A percentile compares a stretch with the other conserved stretches of the same genome.
These are phyloP conservation scores for Gomphus bonarii DNA, from an alignment of 1,284 basidiomycete genomes.

Conservation along the genomic window DNA sequence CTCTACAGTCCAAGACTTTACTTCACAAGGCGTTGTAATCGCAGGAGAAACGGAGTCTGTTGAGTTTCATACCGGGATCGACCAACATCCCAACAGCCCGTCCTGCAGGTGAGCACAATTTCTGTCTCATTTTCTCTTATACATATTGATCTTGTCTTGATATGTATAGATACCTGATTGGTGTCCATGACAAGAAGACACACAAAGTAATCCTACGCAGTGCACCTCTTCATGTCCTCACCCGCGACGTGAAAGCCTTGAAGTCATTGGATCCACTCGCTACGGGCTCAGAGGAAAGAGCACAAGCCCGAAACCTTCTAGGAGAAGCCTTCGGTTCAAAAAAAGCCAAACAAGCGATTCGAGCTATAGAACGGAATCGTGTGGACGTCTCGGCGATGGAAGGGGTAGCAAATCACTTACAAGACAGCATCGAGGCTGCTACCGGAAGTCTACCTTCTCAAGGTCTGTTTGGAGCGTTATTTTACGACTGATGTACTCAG, in stretches of 20 bases:
- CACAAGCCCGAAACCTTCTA: slow-evolving; percentile 62
- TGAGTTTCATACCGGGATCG: slow-evolving; percentile 38
- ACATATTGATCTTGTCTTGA: background rate
- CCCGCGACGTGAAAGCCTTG: slow-evolving; percentile 72
- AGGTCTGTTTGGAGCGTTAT: slow-evolving; percentile 32
- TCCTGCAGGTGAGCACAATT: slow-evolving; percentile 9
- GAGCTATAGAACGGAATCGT: slow-evolving; percentile 76
- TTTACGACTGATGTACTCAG: background rate
- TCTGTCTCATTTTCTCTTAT: background rate
- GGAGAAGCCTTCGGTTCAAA: slow-evolving; percentile 90
- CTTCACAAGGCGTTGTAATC: slow-evolving; percentile 41
- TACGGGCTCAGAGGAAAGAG: slow-evolving; percentile 34
- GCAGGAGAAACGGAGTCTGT: slow-evolving; percentile 65
- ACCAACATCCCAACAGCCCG: slow-evolving; percentile 28
- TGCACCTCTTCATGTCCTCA: slow-evolving; percentile 63
- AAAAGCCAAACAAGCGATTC: slow-evolving; percentile 81
- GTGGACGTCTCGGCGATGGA: slow-evolving; percentile 82
- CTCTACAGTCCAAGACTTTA: slow-evolving; percentile 31
- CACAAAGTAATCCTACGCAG: slow-evolving; percentile 59
- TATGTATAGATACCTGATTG: slow-evolving; percentile 48
- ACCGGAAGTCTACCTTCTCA: slow-evolving; percentile 55
- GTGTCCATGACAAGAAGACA: slow-evolving; percentile 62
- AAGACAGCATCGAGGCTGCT: slow-evolving; percentile 68
- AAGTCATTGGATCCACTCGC: slow-evolving; percentile 45
- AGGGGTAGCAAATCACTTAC: slow-evolving; percentile 66